These are phyloP conservation scores for Gossypium davidsonii DNA, from an alignment of 441 rosid species.

Conservation along the genomic window DNA sequence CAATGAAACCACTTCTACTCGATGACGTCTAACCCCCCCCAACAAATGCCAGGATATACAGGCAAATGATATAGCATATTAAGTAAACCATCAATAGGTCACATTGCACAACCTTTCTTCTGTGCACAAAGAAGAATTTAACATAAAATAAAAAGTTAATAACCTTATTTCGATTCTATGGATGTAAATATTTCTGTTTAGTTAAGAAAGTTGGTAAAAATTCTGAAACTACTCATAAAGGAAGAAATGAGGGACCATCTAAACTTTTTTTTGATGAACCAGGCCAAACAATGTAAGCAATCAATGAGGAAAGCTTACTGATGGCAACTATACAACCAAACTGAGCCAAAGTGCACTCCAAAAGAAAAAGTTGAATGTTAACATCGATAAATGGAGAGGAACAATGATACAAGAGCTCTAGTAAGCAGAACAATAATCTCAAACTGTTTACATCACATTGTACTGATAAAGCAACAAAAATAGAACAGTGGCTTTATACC, in stretches of 20 bases:
- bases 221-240: background rate
- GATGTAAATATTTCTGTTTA: background rate
- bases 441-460: background rate
- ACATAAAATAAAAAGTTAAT: background rate
- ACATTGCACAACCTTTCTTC: background rate
- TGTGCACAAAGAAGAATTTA: background rate
- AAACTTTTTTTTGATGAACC: background rate
- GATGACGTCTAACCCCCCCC: no score
- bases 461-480: background rate
- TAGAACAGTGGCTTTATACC: slow-evolving; percentile 23
- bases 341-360: background rate
- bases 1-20: background rate
- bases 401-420: background rate
- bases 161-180: background rate
- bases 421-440: background rate
- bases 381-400: background rate
- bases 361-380: background rate
- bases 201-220: background rate
- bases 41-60: background rate
- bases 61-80: background rate
- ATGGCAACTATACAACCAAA: background rate
- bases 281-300: background rate
- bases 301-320: background rate
- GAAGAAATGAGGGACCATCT: background rate
- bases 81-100: background rate